Evolutionary conservation across 2,329 filamentous ascomycete species (phyloP), one percentile per base, ranked within the genome.

Genomic region (Dactylellina parvicollis): DNA sequence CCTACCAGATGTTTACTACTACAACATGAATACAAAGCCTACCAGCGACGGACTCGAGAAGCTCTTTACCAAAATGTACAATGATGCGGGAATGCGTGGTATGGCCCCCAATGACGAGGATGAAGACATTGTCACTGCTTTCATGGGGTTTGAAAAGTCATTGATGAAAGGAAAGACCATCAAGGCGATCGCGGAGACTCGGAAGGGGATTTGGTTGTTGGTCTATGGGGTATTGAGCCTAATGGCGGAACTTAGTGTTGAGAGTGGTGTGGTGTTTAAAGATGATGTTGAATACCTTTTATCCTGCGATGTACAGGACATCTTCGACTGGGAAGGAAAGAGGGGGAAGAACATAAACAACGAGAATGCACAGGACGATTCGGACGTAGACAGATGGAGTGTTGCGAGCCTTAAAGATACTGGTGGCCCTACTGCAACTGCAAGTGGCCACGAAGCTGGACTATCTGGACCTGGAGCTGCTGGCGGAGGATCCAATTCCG

Each of bases 201-300:
- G 70, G 24, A 64, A 64, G 18, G 70, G 70, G 5, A 38, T 69
- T 1, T 74, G 70, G 70, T 26, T 69, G 14, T 12, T 69, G 8
- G 30, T 74, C 0, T 74, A 74, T 22, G 62, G 28, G 1, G 10
- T 74, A 3, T 18, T 74, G 34, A 56, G 49, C 22, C 8, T 50
- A 10, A 67, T 74, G 70, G 62, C 55, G 3, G 70, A 74, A 30
- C 24, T 74, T 14, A 55, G 22, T 16, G 62, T 74, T n/a, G 70
- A 74, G 22, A 32, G 10, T 12, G 38, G 20, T 0, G 64, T 59
- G 3, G 42, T 47, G 2, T 74, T 69, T 24, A 74, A 57, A 26
- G 62, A 69, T 12, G 70, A 52, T 0, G 70, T 64, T 16, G 70
- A 74, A n/a, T 74, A 74, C 32, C 42, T 69, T 4, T 16, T 74